Conservation (phyloP, 2,329 filamentous ascomycete species). For the Calonectria pteridis region DNA sequence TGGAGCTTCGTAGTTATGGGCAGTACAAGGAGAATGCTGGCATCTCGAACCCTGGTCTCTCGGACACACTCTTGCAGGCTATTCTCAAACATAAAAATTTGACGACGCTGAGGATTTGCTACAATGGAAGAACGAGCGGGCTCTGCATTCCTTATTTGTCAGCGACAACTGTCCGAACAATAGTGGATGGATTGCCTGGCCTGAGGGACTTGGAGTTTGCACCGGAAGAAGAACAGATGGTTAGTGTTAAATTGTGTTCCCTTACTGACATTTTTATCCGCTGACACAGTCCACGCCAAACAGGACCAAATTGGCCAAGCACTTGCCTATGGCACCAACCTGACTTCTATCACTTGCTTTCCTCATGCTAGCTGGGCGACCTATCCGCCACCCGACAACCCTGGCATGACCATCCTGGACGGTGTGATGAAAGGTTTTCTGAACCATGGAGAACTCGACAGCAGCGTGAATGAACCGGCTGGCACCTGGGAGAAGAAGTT, state of each 20-base stretch:
- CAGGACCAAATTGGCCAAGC: constrained; percentile 27
- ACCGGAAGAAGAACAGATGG: constrained; percentile 16
- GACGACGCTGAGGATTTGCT: constrained; percentile 19
- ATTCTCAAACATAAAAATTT: constrained; percentile 35
- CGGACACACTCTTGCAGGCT: constrained; percentile 18
- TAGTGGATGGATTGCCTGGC: constrained; percentile 26
- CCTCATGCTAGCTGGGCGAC: not conserved
- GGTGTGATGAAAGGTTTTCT: constrained; percentile 16
- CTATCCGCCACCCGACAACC: not conserved
- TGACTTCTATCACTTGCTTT: constrained; percentile 20
- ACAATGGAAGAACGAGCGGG: not conserved
- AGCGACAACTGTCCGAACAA: constrained; percentile 11
- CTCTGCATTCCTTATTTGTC: constrained; percentile 25
- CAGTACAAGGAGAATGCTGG: not conserved
- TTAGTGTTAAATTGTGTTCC: not conserved
- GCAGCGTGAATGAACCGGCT: not conserved
- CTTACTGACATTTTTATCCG: not conserved
- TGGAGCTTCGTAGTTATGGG: constrained; percentile 17
- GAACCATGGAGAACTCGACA: not conserved
- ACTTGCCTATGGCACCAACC: constrained; percentile 15
- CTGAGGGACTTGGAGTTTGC: constrained; percentile 29
- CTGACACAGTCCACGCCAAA: not conserved
- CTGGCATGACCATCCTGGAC: not conserved
- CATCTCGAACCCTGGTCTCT: constrained; percentile 15
- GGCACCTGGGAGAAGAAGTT: constrained; percentile 32